phyloP scores from a whole-genome alignment of 1,139 yeast genomes.

The Pichia sp. region DNA sequence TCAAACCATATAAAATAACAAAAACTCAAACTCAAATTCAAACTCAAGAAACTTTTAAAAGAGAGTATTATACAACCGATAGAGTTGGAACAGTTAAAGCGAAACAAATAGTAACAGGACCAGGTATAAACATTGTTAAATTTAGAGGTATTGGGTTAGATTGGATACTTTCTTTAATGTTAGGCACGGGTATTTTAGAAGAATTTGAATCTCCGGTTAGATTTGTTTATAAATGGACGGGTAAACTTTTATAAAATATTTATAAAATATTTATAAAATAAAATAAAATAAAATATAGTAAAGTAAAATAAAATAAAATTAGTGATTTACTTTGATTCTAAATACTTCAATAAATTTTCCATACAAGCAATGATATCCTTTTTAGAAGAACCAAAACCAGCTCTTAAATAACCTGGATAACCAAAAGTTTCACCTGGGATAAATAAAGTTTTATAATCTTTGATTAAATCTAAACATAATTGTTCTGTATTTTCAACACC shows the following conservation, averaged over 20 bases:
- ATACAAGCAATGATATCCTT: neutral
- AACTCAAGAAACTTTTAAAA: neutral
- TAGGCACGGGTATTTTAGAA: constrained; percentile 66
- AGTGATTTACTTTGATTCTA: no score
- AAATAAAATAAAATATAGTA: no score
- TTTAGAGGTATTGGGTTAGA: constrained; percentile 29
- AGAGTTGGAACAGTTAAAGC: constrained; percentile 6
- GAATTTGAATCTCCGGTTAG: constrained; percentile 68
- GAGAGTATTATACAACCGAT: constrained; percentile 9
- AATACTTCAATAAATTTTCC: neutral
- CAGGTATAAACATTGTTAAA: constrained; percentile 12
- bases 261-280: no score
- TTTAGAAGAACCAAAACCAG: neutral
- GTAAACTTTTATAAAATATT: constrained; percentile 25
- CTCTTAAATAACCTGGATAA: neutral
- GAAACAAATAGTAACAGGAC: constrained; percentile 2
- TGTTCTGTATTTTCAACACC: neutral
- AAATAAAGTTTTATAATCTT: neutral
- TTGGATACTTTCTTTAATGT: constrained; percentile 61
- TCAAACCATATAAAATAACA: constrained; percentile 1
- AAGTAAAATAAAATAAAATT: no score
- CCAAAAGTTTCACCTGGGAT: neutral
- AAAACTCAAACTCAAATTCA: neutral
- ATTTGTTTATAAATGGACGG: constrained; percentile 60
- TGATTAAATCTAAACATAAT: neutral